Conservation (phyloP, 208 protist species). For the Crithidia expoeki region DNA sequence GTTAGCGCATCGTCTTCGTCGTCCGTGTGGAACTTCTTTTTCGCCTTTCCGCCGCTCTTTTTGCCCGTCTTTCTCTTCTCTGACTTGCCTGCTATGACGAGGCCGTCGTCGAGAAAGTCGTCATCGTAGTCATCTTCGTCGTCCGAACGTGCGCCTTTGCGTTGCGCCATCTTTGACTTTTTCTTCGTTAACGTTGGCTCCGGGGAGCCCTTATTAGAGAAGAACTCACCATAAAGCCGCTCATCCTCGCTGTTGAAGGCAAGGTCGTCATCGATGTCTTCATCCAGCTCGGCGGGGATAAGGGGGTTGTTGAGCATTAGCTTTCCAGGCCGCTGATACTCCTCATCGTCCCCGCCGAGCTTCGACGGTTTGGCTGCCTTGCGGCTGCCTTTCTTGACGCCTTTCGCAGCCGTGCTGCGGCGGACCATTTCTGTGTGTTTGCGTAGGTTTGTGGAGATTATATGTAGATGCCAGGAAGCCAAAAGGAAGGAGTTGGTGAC, state of each 20-base stretch:
- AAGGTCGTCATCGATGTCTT: conserved; percentile 92
- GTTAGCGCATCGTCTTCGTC: conserved; percentile 45
- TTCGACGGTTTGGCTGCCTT: conserved; percentile 8
- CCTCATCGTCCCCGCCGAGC: conserved; percentile 27
- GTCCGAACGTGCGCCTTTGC: background rate
- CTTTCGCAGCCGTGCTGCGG: conserved; percentile 12
- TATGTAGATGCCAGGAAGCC: no score
- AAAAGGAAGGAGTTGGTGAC: no score
- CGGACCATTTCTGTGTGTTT: conserved; percentile 26
- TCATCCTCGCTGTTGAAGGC: conserved; percentile 93
- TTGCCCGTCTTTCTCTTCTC: conserved; percentile 18
- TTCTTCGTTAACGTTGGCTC: conserved; percentile 35
- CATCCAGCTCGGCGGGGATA: conserved; percentile 85
- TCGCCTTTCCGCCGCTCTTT: background rate
- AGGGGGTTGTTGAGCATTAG: conserved; percentile 84
- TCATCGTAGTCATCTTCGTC: conserved; percentile 64
- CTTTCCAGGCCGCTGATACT: conserved; percentile 60
- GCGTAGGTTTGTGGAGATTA: no score
- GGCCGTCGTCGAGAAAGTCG: conserved; percentile 42
- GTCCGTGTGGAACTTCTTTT: background rate
- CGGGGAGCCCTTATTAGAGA: conserved; percentile 34
- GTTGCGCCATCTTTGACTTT: conserved; percentile 15
- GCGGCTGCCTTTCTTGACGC: conserved; percentile 13
- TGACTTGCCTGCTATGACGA: conserved; percentile 56
- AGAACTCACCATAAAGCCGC: conserved; percentile 86